Conservation (phyloP, 2,329 filamentous ascomycete species). For the Cercospora janseana region DNA sequence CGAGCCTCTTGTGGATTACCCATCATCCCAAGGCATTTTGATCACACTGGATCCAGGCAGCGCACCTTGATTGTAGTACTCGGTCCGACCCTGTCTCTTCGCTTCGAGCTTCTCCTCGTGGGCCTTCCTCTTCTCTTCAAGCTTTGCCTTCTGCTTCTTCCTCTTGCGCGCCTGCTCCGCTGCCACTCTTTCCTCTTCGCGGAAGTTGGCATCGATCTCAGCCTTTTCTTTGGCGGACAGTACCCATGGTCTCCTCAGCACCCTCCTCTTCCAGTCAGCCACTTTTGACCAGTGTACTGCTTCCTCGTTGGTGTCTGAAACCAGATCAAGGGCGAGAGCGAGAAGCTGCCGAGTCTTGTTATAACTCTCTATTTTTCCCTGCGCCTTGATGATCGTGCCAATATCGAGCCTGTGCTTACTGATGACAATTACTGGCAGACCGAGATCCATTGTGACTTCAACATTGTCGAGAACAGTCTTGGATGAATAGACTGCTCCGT, state of each 20-base stretch:
- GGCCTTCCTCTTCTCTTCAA: slow-evolving; percentile 37
- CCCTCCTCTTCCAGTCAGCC: slow-evolving; percentile 49
- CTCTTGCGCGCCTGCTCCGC: slow-evolving; percentile 36
- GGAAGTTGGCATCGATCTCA: slow-evolving; percentile 42
- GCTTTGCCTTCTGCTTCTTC: slow-evolving; percentile 38
- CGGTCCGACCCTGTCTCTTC: slow-evolving; percentile 43
- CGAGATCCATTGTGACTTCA: slow-evolving; percentile 38
- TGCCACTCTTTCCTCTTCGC: slow-evolving; percentile 38
- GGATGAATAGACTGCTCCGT: slow-evolving; percentile 4
- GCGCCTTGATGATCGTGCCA: slow-evolving; percentile 55
- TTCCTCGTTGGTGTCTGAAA: slow-evolving; percentile 56
- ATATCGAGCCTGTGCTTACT: slow-evolving; percentile 41
- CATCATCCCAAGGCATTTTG: slow-evolving; percentile 25
- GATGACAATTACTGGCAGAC: slow-evolving; percentile 47
- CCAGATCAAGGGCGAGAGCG: slow-evolving; percentile 51
- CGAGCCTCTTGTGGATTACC: background rate
- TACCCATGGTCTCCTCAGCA: slow-evolving; percentile 55
- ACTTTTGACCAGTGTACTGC: slow-evolving; percentile 53
- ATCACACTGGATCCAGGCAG: slow-evolving; percentile 30
- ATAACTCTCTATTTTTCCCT: slow-evolving; percentile 56
- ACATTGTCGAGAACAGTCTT: slow-evolving; percentile 42
- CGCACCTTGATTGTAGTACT: slow-evolving; percentile 39
- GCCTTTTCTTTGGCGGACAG: slow-evolving; percentile 47
- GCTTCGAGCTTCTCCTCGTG: slow-evolving; percentile 41
- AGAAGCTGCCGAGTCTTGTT: slow-evolving; percentile 53